Conservation (phyloP, 2,329 filamentous ascomycete species). For the Chrysoporthe deuterocubensis region DNA sequence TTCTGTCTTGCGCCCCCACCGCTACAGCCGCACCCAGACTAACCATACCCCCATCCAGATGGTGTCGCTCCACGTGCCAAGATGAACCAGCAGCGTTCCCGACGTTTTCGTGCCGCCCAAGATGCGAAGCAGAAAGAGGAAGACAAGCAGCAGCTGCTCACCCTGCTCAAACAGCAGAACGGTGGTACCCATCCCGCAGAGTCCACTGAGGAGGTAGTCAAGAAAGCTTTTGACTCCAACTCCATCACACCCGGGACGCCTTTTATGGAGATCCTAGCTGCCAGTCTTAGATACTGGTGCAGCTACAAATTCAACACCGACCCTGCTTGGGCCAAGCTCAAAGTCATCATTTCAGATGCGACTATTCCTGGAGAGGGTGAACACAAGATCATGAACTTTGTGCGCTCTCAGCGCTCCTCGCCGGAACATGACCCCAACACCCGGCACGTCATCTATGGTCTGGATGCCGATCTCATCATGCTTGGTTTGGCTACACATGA, state of each 20-base stretch:
- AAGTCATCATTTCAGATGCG: constrained; percentile 97
- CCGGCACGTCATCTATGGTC: constrained; percentile 94
- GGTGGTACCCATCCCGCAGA: constrained; percentile 66
- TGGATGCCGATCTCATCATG: constrained; percentile 99
- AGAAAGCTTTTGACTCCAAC: constrained; percentile 91
- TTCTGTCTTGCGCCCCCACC: constrained; percentile 31
- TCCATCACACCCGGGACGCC: constrained; percentile 94
- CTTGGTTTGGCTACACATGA: constrained; percentile 95
- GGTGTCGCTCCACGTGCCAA: constrained; percentile 97
- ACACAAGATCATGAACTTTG: constrained; percentile 99
- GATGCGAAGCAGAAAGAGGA: constrained; percentile 94
- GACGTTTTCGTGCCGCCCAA: constrained; percentile 91
- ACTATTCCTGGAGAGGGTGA: constrained; percentile 97
- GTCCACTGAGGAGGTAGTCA: constrained; percentile 64
- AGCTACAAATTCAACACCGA: constrained; percentile 98
- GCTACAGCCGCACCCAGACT: constrained; percentile 32
- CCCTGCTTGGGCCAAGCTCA: constrained; percentile 91
- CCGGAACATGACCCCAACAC: constrained; percentile 96
- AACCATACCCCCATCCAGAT: constrained; percentile 56
- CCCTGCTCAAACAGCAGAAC: constrained; percentile 80
- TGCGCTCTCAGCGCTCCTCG: constrained; percentile 88
- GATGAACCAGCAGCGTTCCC: constrained; percentile 98
- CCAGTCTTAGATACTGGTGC: constrained; percentile 93
- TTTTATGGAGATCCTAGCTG: constrained; percentile 95
- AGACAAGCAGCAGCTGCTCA: constrained; percentile 86